Evolutionary conservation across 169 alveolate species (phyloP), one percentile per base, ranked within the genome.

Genomic region (Plasmodium yoelii): DNA sequence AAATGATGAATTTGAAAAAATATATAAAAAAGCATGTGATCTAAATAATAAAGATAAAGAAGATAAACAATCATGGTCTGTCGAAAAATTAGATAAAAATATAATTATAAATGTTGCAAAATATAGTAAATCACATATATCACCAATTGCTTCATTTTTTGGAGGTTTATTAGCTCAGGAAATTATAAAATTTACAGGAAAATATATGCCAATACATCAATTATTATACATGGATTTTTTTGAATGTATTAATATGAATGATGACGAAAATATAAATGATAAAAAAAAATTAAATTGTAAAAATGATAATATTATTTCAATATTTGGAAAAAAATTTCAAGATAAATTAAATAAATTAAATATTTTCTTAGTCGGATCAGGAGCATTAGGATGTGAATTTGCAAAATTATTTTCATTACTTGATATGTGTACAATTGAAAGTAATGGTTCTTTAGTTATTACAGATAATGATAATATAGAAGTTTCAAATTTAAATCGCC

Each of bases 331-430:
- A 19, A 61, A 82, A 12, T 70, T 73, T 65, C 93, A 46, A 47
- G 59, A 86, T 44, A 95, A 88, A 67, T 87, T 93, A 24, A 93
- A 92, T 61, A 82, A 88, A 47, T 73, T 72, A 39, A 60, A 64
- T 39, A 57, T 57, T 10, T 72, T 96, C 73, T 84, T 97, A 94
- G 99, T 97, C 9, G 99, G 99, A 15, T 98, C 99, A 49, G 99
- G 99, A 0, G 99, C 99, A 12, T 93, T 98, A 53, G 99, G 99
- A 10, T 99, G 99, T 87, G 99, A 99, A 88, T 97, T 95, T 65
- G 94, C 99, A 88, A 99, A 98, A 93, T 95, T 96, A 63, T 97
- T 98, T 93, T 99, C 99, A 5, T 94, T 98, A 22, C 93, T 98
- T 96, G 99, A 99, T 7, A 93, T 98, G 59, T 98, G 99, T 28